Evolutionary conservation across 1,284 basidiomycete species (phyloP).

Genomic region (Fistulinella cinereoalba): DNA sequence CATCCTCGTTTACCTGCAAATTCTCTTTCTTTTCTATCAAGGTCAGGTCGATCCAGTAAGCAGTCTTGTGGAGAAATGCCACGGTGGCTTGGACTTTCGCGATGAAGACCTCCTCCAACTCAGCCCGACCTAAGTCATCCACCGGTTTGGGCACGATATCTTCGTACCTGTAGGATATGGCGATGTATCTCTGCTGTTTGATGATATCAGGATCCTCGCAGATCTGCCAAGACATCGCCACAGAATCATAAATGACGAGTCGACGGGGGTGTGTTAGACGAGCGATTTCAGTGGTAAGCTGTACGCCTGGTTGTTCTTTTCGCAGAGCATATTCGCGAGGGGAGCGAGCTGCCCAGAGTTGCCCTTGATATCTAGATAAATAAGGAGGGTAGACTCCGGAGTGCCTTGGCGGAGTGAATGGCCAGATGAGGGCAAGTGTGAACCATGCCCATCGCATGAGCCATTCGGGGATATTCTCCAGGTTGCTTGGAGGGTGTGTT

Average conservation of each 20-base stretch:
- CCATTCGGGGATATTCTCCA: constrained; percentile 10
- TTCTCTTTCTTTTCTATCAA: neutral
- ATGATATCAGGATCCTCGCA: constrained; percentile 7
- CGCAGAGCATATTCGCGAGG: constrained; percentile 26
- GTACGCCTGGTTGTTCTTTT: neutral
- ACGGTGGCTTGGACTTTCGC: constrained; percentile 7
- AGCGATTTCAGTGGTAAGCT: constrained; percentile 11
- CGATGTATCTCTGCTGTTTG: constrained; percentile 16
- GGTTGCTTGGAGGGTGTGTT: neutral
- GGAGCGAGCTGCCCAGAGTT: constrained; percentile 27
- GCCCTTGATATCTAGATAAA: constrained; percentile 17
- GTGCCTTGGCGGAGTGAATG: constrained; percentile 6
- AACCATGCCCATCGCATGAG: constrained; percentile 20
- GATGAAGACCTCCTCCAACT: constrained; percentile 3
- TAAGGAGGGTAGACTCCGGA: constrained; percentile 17
- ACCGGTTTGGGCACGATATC: constrained; percentile 9
- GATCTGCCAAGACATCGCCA: constrained; percentile 4
- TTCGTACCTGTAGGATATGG: constrained; percentile 19
- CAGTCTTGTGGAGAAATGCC: constrained; percentile 10
- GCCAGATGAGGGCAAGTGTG: constrained; percentile 16
- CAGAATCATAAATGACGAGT: constrained; percentile 19
- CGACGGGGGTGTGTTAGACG: constrained; percentile 18
- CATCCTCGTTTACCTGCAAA: constrained; percentile 13
- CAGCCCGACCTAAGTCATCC: neutral
- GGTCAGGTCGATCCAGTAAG: constrained; percentile 29